Evolutionary conservation across 768 basidiomycete genomes (phyloP).

Genomic region (Glaciozyma martinii): DNA sequence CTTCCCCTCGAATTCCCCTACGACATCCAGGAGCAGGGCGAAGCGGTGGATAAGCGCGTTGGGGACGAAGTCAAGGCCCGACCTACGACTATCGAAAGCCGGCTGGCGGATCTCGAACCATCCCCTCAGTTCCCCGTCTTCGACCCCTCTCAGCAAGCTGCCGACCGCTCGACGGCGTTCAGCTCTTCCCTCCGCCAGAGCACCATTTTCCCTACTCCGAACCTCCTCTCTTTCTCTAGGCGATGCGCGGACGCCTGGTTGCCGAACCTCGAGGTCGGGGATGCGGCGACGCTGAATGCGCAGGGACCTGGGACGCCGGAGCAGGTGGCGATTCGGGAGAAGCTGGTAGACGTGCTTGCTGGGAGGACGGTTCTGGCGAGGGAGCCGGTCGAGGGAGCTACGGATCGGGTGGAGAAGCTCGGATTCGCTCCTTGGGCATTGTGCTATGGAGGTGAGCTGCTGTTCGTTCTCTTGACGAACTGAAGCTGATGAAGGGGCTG

Average conservation of each 20-base stretch:
- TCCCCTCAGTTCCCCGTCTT: constrained; percentile 5
- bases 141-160: not conserved
- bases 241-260: constrained; percentile 16
- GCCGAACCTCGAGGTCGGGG: constrained; percentile 25
- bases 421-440: constrained; percentile 28
- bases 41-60: not conserved
- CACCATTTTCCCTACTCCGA: constrained; percentile 8
- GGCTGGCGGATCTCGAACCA: constrained; percentile 18
- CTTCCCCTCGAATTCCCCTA: constrained; percentile 29
- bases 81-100: constrained; percentile 18
- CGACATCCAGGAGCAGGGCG: constrained; percentile 21
- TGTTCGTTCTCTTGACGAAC: constrained; percentile 53
- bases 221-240: constrained; percentile 9
- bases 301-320: constrained; percentile 28
- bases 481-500: constrained; percentile 58
- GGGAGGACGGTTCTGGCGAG: constrained; percentile 62
- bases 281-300: constrained; percentile 15
- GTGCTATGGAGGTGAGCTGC: constrained; percentile 18
- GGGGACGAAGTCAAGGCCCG: constrained; percentile 3
- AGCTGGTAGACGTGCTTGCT: constrained; percentile 70
- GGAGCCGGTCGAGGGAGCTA: not conserved
- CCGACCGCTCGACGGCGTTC: constrained; percentile 4
- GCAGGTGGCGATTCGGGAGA: constrained; percentile 49
- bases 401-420: not conserved
- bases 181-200: constrained; percentile 1